Percentiles rank a stretch among this genome's conserved stretches.
Conservation (phyloP, 495 filamentous ascomycete species). For the Aeminium ludgeri region DNA sequence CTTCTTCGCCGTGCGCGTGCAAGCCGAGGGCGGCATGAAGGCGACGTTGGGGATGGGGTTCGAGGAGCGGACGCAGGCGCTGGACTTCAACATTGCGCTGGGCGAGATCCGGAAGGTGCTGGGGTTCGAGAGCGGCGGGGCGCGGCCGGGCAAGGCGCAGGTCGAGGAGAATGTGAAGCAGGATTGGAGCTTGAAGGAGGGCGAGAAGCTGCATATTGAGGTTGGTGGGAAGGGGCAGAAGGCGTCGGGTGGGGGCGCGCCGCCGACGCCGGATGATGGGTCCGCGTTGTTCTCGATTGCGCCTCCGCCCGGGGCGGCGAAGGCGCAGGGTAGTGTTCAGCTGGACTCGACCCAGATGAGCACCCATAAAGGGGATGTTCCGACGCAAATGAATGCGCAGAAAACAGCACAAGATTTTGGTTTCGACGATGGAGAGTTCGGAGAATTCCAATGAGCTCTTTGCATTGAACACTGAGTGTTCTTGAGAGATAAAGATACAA, state of each 20-base stretch:
- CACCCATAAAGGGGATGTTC: too few relatives aligned
- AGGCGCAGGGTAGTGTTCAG: conserved; percentile 26
- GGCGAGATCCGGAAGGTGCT: conserved; percentile 51
- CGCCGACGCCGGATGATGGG: conserved; percentile 1
- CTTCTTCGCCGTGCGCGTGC: conserved; percentile 68
- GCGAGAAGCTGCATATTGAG: conserved; percentile 70
- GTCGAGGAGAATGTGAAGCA: conserved; percentile 34
- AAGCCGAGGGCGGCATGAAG: conserved; percentile 48
- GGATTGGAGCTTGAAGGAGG: conserved; percentile 67
- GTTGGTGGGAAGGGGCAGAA: conserved; percentile 31
- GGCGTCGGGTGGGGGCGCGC: conserved; percentile 5
- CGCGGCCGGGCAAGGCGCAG: conserved; percentile 17
- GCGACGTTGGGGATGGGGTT: conserved; percentile 70
- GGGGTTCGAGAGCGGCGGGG: conserved; percentile 19
- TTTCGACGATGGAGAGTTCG: conserved; percentile 36
- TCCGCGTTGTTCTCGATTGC: conserved; percentile 31
- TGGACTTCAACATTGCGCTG: conserved; percentile 65
- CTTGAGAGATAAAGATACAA: too few relatives aligned
- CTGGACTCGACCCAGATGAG: too few relatives aligned
- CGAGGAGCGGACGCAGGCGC: conserved; percentile 66
- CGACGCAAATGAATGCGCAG: too few relatives aligned
- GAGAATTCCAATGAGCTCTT: conserved; percentile 31
- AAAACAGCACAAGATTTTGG: conserved; percentile 27
- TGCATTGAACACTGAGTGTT: too few relatives aligned
- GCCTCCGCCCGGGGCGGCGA: conserved; percentile 31